Conservation (phyloP, 2,329 filamentous ascomycete species). For the Pseudomassariella vexata region DNA sequence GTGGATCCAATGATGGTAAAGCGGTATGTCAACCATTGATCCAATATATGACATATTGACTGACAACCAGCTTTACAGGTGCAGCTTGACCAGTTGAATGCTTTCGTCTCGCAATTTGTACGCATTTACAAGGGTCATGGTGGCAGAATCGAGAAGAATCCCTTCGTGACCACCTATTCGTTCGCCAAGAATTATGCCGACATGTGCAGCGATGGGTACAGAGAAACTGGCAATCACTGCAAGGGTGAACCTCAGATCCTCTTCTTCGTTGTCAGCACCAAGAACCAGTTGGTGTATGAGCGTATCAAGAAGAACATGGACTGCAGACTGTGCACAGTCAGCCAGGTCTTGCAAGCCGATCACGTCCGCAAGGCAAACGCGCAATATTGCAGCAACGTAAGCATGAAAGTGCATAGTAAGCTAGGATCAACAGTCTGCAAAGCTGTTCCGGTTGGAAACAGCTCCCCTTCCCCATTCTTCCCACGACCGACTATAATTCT, state of each 20-base stretch:
- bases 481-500: conserved; percentile 69
- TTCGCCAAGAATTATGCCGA: conserved; percentile 38
- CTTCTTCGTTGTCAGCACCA: conserved; percentile 69
- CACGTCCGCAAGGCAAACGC: conserved; percentile 65
- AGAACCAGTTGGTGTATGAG: conserved; percentile 68
- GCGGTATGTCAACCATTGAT: too few species aligned
- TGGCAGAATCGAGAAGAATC: conserved; percentile 31
- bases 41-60: too few species aligned
- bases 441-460: conserved; percentile 23
- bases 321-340: conserved; percentile 75
- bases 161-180: conserved; percentile 27
- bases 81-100: conserved; percentile 51
- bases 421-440: conserved; percentile 73
- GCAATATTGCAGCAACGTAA: conserved; percentile 90
- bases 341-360: conserved; percentile 70
- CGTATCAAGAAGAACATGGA: conserved; percentile 87
- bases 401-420: conserved; percentile 97
- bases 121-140: conserved; percentile 43
- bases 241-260: conserved; percentile 65
- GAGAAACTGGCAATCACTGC: conserved; percentile 45
- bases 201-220: conserved; percentile 50
- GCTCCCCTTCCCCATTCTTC: conserved; percentile 33
- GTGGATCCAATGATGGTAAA: conserved; percentile 36
- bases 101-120: conserved; percentile 47
- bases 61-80: too few species aligned